Evolutionary conservation across 305 asterid species (phyloP).

Genomic region (Vinca major): DNA sequence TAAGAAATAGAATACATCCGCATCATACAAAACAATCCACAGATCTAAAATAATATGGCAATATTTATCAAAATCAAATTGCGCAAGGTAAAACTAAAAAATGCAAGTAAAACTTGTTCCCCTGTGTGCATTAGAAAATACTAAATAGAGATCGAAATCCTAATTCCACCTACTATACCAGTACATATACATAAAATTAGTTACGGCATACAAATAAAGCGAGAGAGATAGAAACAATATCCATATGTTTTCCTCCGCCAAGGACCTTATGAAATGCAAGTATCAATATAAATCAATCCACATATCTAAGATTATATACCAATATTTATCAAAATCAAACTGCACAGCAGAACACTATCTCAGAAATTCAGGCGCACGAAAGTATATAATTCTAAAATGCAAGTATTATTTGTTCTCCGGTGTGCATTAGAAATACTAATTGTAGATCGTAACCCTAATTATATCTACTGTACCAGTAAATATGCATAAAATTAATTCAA

Average conservation of each 20-base stretch:
- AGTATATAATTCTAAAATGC: neutral
- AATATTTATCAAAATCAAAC: neutral
- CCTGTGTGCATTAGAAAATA: neutral
- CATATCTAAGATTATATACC: neutral
- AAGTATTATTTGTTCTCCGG: neutral
- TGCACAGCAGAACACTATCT: neutral
- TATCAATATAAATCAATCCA: no score
- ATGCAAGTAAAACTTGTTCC: neutral
- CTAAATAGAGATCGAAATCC: neutral
- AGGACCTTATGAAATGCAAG: constrained; percentile 42
- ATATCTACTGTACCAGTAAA: neutral
- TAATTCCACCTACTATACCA: neutral
- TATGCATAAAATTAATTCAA: neutral
- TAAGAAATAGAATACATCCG: no score
- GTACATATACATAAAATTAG: neutral
- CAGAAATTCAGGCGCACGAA: neutral
- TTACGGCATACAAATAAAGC: neutral
- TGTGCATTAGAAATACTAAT: neutral
- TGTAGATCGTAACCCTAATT: neutral
- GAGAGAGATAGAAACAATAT: constrained; percentile 6
- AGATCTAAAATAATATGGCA: neutral
- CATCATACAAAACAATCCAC: neutral
- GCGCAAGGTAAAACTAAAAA: neutral
- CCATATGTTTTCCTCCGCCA: constrained; percentile 13
- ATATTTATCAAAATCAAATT: neutral